phyloP scores from a whole-genome alignment of 164 flowering plant species.

The Magnolia changhungtana region DNA sequence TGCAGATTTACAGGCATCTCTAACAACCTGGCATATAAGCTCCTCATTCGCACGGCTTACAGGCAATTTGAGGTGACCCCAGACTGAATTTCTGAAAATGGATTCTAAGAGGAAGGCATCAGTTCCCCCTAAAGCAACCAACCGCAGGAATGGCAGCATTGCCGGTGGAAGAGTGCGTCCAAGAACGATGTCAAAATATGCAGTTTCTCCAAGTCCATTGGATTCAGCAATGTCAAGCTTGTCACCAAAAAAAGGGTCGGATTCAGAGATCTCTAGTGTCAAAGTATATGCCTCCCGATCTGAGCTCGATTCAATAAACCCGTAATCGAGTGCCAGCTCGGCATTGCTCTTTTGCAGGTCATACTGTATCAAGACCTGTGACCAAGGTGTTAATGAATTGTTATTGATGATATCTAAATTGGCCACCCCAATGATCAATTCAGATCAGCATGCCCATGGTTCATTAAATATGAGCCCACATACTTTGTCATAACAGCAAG shows the following conservation, averaged over 20 bases:
- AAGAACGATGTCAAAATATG: slow-evolving; percentile 68
- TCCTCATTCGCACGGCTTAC: slow-evolving; percentile 84
- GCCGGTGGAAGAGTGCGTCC: slow-evolving; percentile 59
- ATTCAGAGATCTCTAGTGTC: slow-evolving; percentile 70
- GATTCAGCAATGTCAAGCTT: slow-evolving; percentile 90
- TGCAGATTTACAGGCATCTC: slow-evolving; percentile 71
- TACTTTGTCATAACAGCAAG: not conserved
- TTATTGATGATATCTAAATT: not conserved
- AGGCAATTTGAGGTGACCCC: slow-evolving; percentile 85
- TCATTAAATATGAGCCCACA: not conserved
- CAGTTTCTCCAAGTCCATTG: slow-evolving; percentile 68
- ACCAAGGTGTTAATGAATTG: not conserved
- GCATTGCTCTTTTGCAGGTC: slow-evolving; percentile 85
- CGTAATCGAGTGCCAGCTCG: slow-evolving; percentile 87
- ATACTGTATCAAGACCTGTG: slow-evolving; percentile 84
- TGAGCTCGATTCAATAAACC: slow-evolving; percentile 64
- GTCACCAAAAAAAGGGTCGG: slow-evolving; percentile 77
- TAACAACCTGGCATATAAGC: slow-evolving; percentile 68
- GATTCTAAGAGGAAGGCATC: slow-evolving; percentile 95
- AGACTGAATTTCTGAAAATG: slow-evolving; percentile 72
- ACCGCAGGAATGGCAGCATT: slow-evolving; percentile 75
- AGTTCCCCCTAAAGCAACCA: slow-evolving; percentile 79
- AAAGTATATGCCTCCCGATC: slow-evolving; percentile 64
- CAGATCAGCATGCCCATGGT: not conserved
- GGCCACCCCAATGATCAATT: not conserved